These are phyloP conservation scores for Polytolypa hystricis DNA, from an alignment of 2,329 filamentous ascomycete species.

Conservation along the genomic window DNA sequence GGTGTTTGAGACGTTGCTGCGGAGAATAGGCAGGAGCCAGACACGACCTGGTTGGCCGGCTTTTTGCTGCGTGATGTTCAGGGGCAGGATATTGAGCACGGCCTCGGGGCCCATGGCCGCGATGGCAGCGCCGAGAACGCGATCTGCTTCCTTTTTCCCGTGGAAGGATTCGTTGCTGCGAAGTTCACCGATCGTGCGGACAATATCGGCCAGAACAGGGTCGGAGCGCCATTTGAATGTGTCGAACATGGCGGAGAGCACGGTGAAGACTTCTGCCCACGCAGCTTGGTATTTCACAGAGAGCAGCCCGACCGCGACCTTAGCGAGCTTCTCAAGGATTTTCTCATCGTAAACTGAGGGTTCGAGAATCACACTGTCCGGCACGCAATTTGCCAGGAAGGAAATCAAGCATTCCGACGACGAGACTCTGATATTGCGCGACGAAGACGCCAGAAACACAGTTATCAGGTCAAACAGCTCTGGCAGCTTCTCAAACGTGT, in stretches of 20 bases:
- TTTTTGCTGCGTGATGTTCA: slow-evolving; percentile 71
- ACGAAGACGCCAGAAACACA: slow-evolving; percentile 71
- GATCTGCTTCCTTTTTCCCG: slow-evolving; percentile 90
- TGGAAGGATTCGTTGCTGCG: slow-evolving; percentile 79
- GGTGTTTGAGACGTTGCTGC: slow-evolving; percentile 84
- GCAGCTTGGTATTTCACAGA: slow-evolving; percentile 87
- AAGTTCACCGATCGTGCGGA: slow-evolving; percentile 73
- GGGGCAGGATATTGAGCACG: slow-evolving; percentile 68
- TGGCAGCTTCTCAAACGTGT: slow-evolving; percentile 84
- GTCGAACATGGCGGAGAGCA: slow-evolving; percentile 78
- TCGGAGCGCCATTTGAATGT: slow-evolving; percentile 72
- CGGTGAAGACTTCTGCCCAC: slow-evolving; percentile 89
- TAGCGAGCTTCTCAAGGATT: slow-evolving; percentile 65
- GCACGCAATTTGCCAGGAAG: slow-evolving; percentile 82
- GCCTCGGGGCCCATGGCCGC: slow-evolving; percentile 80
- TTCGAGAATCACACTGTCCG: slow-evolving; percentile 69
- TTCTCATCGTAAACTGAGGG: slow-evolving; percentile 92
- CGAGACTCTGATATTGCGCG: slow-evolving; percentile 86
- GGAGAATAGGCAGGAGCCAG: slow-evolving; percentile 86
- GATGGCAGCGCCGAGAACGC: slow-evolving; percentile 77
- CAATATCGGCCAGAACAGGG: slow-evolving; percentile 64
- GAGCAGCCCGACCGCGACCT: slow-evolving; percentile 60
- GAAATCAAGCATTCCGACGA: slow-evolving; percentile 92
- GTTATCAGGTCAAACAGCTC: slow-evolving; percentile 72
- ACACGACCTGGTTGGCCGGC: slow-evolving; percentile 73